Conservation (phyloP, 768 basidiomycete genomes). For the Tricholoma sp. region DNA sequence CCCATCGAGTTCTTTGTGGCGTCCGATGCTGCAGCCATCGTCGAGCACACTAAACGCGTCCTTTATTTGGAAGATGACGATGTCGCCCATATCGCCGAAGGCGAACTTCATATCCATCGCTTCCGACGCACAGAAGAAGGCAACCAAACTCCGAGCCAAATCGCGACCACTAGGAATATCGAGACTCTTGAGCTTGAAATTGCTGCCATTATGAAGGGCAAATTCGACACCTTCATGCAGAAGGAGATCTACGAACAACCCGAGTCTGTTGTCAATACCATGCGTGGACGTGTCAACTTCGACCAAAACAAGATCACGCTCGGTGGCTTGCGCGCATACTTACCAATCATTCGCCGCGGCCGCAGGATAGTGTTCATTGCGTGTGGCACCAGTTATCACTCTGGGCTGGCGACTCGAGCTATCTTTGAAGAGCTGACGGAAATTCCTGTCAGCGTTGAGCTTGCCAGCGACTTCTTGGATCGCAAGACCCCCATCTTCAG, state of each 20-base stretch:
- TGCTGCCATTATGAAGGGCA: constrained; percentile 99
- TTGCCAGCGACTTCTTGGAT: constrained; percentile 98
- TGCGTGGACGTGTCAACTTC: constrained; percentile 99
- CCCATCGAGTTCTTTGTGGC: constrained; percentile 99
- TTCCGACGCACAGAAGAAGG: constrained; percentile 85
- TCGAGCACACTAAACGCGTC: constrained; percentile 99
- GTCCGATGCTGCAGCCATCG: constrained; percentile 91
- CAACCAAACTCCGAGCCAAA: constrained; percentile 49
- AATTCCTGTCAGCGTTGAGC: constrained; percentile 94
- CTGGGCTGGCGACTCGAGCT: constrained; percentile 90
- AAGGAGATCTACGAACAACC: constrained; percentile 99
- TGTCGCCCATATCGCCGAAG: constrained; percentile 95
- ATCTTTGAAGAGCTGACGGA: constrained; percentile 99
- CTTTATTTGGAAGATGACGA: constrained; percentile 99
- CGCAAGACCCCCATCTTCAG: constrained; percentile 99
- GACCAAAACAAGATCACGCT: constrained; percentile 88
- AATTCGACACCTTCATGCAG: constrained; percentile 99
- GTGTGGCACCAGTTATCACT: constrained; percentile 99
- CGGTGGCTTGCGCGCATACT: constrained; percentile 91
- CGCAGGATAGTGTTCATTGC: constrained; percentile 94
- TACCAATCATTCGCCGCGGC: constrained; percentile 92
- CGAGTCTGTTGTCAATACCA: constrained; percentile 99
- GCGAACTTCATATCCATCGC: constrained; percentile 98
- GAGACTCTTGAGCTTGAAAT: constrained; percentile 98
- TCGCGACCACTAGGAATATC: constrained; percentile 82